Conservation (phyloP, 2,329 filamentous ascomycete species). For the Dryadomyces quercivorus region DNA sequence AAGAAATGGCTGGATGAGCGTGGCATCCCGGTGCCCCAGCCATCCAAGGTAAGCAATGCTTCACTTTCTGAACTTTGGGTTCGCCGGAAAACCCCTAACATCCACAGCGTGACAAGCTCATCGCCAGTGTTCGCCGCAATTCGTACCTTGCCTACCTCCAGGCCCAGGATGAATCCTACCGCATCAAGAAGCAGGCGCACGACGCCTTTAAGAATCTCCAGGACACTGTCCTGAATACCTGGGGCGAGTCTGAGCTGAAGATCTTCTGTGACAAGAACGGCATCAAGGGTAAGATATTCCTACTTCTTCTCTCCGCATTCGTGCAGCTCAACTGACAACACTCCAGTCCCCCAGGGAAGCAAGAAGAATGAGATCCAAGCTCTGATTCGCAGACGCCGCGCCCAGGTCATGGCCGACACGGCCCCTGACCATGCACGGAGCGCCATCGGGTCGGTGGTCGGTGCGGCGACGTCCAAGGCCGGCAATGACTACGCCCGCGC, state of each 20-base stretch:
- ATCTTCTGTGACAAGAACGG: conserved; percentile 85
- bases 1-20: conserved; percentile 89
- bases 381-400: conserved; percentile 77
- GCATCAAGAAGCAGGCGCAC: conserved; percentile 52
- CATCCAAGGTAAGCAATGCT: conserved; percentile 37
- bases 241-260: conserved; percentile 83
- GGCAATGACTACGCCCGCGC: conserved; percentile 67
- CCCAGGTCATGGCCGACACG: conserved; percentile 56
- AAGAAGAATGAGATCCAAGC: conserved; percentile 82
- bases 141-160: conserved; percentile 66
- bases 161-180: conserved; percentile 46
- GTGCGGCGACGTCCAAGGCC: conserved; percentile 62
- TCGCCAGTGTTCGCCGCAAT: conserved; percentile 84
- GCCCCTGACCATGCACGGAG: conserved; percentile 32
- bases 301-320: too few relatives aligned
- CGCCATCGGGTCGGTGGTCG: conserved; percentile 41
- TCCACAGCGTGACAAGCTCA: conserved; percentile 63
- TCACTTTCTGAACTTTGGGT: background rate
- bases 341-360: conserved; percentile 74
- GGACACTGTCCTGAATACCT: conserved; percentile 76
- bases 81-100: background rate
- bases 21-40: conserved; percentile 77
- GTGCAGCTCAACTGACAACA: background rate
- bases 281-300: conserved; percentile 38
- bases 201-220: conserved; percentile 63